Evolutionary conservation across 1,139 yeast genomes (phyloP), one percentile per base, ranked within the genome.

Genomic region (Taphrina deformans): DNA sequence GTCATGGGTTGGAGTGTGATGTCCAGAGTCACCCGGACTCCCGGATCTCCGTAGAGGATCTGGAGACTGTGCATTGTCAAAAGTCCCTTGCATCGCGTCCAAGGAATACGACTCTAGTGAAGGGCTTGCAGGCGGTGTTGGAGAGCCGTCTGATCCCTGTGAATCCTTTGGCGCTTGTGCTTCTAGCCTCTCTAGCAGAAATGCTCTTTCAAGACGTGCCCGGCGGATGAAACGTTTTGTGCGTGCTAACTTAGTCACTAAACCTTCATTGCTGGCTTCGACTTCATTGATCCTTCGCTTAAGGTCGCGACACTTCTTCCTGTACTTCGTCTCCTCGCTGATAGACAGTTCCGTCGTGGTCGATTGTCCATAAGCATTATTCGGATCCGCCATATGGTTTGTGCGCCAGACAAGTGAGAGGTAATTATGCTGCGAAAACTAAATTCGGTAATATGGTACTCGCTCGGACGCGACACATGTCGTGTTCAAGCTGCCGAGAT

Each of bases 151-250:
- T 26, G 53, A 51, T 5, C 55, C 63, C 12, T 40, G 53, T 5
- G 62, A 58, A 16, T 48, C 33, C 16, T 29, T 45, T 38, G 68
- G 66, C 14, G 75, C 70, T 41, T 71, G 68, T 64, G 80, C 81
- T 73, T 92, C 97, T 52, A 93, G 81, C 69, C 90, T 81, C 73
- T 93, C 97, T 60, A 92, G 77, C 59, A 93, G 77, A 31, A 92
- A 79, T 0, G 92, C 84, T 72, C 95, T 87, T 73, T 93, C 98
- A 50, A 91, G 80, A 67, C 96, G 83, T 62, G 89, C 79, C 69
- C 98, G 79, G 70, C 92, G 85, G 38, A 92, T 85, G 5, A 92
- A 84, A 24, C 85, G 82, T 70, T 88, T 85, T 7, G 96, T 87
- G 71, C 97, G 83, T 18, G 88, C 83, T 44, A 93, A 84, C 1